Conservation (phyloP, 2,329 filamentous ascomycete genomes). For the Amauroascus niger region DNA sequence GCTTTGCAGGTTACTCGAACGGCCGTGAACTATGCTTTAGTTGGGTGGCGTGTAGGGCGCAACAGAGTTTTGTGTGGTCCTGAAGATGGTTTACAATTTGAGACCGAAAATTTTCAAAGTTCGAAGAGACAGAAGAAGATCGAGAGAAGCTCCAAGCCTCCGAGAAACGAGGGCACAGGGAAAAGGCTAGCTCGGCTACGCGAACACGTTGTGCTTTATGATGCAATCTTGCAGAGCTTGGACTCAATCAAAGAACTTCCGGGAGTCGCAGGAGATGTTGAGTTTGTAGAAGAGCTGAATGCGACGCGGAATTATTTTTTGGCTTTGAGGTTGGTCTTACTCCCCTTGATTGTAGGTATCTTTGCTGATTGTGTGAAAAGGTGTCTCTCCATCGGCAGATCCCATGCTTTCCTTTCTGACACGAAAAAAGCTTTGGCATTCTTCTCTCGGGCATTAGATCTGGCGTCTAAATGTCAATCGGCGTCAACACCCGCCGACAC, state of each 20-base stretch:
- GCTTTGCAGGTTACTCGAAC: conserved; percentile 85
- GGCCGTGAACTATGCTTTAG: conserved; percentile 85
- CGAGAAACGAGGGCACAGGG: conserved; percentile 58
- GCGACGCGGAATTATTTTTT: conserved; percentile 74
- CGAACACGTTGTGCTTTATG: conserved; percentile 81
- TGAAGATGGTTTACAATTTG: conserved; percentile 61
- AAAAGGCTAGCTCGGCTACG: conserved; percentile 70
- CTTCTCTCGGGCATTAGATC: conserved; percentile 59
- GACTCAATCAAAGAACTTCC: conserved; percentile 82
- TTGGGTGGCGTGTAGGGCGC: conserved; percentile 88
- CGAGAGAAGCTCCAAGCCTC: conserved; percentile 39
- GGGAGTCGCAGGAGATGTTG: conserved; percentile 74
- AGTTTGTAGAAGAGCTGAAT: conserved; percentile 66
- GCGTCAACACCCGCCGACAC: conserved; percentile 16
- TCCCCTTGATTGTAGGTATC: neutral
- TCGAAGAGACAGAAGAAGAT: conserved; percentile 44
- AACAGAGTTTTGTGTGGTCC: conserved; percentile 82
- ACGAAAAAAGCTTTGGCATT: conserved; percentile 76
- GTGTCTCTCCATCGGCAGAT: conserved; percentile 74
- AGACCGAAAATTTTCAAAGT: conserved; percentile 35
- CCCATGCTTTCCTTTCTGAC: conserved; percentile 64
- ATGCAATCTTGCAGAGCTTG: conserved; percentile 81
- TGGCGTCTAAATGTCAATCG: conserved; percentile 46
- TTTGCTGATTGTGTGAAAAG: conserved; percentile 34
- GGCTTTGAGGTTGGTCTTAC: conserved; percentile 61